Base-by-base conservation (phyloP, 768 basidiomycete species). In the Pluteus cervinus region DNA sequence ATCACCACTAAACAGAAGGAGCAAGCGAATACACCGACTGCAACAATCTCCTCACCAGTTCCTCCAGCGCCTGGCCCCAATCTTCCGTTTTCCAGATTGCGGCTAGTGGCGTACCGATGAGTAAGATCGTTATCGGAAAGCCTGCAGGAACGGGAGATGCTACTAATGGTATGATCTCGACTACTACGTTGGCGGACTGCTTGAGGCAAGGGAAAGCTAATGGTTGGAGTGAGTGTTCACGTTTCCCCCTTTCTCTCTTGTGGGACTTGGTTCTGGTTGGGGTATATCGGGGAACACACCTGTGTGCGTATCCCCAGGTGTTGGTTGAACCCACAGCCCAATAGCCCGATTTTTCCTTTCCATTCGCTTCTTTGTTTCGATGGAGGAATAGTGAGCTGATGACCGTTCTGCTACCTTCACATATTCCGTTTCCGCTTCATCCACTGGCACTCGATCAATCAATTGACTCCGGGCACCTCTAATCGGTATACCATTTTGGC, bases 1-100 rank as follows among this genome's bases (percentile, higher is more conserved):
- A n/a, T n/a, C n/a, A n/a, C n/a, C n/a, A n/a, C n/a, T n/a, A n/a
- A n/a, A n/a, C 49, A 81, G 80, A 82, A 68, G 81, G 79, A 28
- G 47, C 61, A 14, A 58, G 57, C 10, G 81, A 81, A 49, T 85
- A 83, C 52, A 77, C 76, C 5, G 79, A 76, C 20, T 85, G 81
- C 52, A 34, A 52, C 15, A 69, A 67, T 25, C 71, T 89, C 20
- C 58, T 41, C n/a, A 22, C 21, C 4, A 7, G 17, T 18, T 41
- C 26, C 14, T 36, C 40, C 17, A 63, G 56, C 38, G 54, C 61
- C 26, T 86, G 76, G 76, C 86, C 84, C 6, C 37, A 77, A 25
- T 69, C 79, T 0, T 67, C 82, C 1, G 60, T 71, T 23, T 75
- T 79, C 56, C 69, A 79, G 51, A 77, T 80, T 43, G 70, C 72